Evolutionary conservation across 2,329 filamentous ascomycete species (phyloP).

Genomic region (Ophiocordyceps australis): DNA sequence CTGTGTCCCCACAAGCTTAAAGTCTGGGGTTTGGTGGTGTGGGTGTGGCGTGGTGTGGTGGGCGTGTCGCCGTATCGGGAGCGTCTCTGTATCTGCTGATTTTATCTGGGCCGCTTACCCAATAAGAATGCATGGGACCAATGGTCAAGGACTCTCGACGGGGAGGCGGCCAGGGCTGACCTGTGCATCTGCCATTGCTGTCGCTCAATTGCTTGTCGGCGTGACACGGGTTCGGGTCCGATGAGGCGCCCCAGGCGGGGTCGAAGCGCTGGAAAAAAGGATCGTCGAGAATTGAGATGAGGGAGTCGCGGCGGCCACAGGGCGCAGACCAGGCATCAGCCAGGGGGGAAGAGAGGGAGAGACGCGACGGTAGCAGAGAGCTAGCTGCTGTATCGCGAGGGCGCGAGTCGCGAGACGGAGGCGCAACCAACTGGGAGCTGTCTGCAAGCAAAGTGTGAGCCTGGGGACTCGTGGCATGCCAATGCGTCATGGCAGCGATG

Average conservation of each 20-base stretch:
- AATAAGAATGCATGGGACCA: conserved; percentile 13
- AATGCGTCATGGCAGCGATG: too few species aligned
- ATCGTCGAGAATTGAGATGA: conserved; percentile 35
- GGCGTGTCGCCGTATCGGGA: not conserved
- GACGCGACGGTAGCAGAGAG: conserved; percentile 2
- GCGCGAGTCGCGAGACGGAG: too few species aligned
- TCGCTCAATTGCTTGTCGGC: conserved; percentile 9
- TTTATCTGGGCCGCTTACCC: conserved; percentile 12
- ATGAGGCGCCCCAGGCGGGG: conserved; percentile 9
- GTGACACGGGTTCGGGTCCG: conserved; percentile 7
- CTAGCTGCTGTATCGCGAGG: too few species aligned
- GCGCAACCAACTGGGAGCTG: too few species aligned
- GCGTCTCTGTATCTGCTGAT: not conserved
- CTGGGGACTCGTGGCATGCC: too few species aligned
- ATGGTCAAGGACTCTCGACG: conserved; percentile 29
- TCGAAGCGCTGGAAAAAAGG: conserved; percentile 32
- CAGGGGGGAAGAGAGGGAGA: conserved; percentile 5
- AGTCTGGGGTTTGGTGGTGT: not conserved
- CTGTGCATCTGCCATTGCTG: conserved; percentile 20
- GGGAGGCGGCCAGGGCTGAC: conserved; percentile 22
- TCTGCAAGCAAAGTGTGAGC: too few species aligned
- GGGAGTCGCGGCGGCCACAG: conserved; percentile 23
- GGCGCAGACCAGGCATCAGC: conserved; percentile 8
- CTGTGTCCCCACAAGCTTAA: conserved; percentile 6
- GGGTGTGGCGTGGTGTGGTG: not conserved